phyloP scores from a whole-genome alignment of 2,329 filamentous ascomycete species.

The Penicillium thymicola region DNA sequence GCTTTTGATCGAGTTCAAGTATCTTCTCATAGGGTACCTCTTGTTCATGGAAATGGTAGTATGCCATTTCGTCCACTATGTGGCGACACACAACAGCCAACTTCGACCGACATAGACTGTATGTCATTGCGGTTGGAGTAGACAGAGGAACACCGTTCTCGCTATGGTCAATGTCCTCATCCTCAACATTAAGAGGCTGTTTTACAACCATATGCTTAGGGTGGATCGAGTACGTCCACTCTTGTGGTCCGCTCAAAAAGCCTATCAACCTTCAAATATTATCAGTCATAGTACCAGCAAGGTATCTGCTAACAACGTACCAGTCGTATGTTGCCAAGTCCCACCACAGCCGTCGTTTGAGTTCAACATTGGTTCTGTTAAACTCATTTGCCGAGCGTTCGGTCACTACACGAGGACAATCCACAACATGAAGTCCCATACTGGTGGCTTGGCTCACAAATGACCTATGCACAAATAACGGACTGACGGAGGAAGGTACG shows the following conservation, averaged over 20 bases:
- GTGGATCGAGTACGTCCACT: conserved; percentile 45
- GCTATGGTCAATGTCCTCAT: conserved; percentile 33
- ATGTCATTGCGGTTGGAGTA: conserved; percentile 46
- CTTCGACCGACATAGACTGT: conserved; percentile 43
- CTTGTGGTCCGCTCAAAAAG: conserved; percentile 43
- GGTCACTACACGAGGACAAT: conserved; percentile 22
- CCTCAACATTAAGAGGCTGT: conserved; percentile 43
- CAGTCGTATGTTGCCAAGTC: conserved; percentile 45
- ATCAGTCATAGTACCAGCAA: not conserved
- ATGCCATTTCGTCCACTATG: conserved; percentile 38
- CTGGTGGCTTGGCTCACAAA: conserved; percentile 33
- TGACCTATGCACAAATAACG: conserved; percentile 24
- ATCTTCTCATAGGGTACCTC: conserved; percentile 38
- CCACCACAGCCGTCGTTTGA: conserved; percentile 46
- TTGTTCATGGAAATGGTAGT: conserved; percentile 24
- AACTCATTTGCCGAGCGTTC: conserved; percentile 14
- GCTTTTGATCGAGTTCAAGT: conserved; percentile 37
- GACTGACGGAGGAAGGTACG: conserved; percentile 21
- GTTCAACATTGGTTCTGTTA: conserved; percentile 32
- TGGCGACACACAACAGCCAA: conserved; percentile 41
- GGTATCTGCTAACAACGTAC: conserved; percentile 21
- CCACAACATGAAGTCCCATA: conserved; percentile 37
- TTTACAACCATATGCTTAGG: conserved; percentile 43
- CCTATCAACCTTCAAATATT: conserved; percentile 33
- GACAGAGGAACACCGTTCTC: conserved; percentile 27